phyloP scores from a whole-genome alignment of 371 early-diverging fungal species.

The Apophysomyces sp. region DNA sequence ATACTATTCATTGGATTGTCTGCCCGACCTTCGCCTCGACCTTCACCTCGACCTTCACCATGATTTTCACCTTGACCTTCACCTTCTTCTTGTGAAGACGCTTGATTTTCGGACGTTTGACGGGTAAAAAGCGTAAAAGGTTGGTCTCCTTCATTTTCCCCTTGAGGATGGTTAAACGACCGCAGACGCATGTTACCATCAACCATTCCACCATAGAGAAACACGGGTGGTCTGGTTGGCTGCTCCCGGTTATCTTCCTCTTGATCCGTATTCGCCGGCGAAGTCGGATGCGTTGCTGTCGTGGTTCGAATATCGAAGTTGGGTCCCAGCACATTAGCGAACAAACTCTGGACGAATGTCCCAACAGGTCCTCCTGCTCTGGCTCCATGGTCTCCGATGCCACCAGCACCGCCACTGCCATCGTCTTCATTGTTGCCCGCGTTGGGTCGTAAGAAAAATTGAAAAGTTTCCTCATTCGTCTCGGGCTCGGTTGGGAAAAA shows the following conservation, averaged over 20 bases:
- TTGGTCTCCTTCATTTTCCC: not conserved
- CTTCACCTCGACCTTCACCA: constrained; percentile 7
- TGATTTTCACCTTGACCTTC: not conserved
- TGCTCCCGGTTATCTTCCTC: constrained; percentile 4
- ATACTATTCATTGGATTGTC: constrained; percentile 19
- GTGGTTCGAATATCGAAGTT: constrained; percentile 5
- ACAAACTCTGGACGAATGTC: constrained; percentile 25
- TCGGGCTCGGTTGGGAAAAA: constrained; percentile 5
- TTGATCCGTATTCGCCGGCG: constrained; percentile 9
- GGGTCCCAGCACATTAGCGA: constrained; percentile 16
- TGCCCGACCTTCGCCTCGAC: not conserved
- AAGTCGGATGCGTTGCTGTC: not conserved
- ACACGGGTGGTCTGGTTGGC: constrained; percentile 15
- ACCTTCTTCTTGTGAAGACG: not conserved
- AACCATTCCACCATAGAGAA: constrained; percentile 34
- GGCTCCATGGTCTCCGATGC: not conserved
- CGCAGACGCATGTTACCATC: constrained; percentile 33
- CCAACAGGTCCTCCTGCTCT: constrained; percentile 13
- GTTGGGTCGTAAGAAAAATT: not conserved
- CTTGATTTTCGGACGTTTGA: not conserved
- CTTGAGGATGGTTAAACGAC: constrained; percentile 12
- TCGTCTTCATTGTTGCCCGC: not conserved
- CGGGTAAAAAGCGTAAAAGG: not conserved
- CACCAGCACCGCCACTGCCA: not conserved
- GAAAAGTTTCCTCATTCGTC: constrained; percentile 12